Conservation (phyloP, 805 yeast genomes). For the Hanseniaspora nectarophila region DNA sequence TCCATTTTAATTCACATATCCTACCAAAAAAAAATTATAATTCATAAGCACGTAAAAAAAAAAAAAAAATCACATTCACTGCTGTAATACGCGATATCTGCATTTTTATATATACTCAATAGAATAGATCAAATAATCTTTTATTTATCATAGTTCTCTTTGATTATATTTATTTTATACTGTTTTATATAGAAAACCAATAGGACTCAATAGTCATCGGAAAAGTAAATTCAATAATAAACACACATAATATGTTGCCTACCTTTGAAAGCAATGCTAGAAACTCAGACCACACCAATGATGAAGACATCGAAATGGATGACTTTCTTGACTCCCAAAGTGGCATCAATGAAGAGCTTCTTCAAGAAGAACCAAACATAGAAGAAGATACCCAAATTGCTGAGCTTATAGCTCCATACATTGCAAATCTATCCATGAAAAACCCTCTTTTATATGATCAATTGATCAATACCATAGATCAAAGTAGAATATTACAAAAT, state of each 20-base stretch:
- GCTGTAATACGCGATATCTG: too few species aligned
- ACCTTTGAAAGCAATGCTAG: slow-evolving; percentile 1
- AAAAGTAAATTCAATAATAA: background rate
- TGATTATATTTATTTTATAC: too few species aligned
- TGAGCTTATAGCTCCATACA: slow-evolving; percentile 1
- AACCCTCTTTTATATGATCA: slow-evolving; percentile 5
- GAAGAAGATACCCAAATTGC: slow-evolving; percentile 10
- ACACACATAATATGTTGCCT: background rate
- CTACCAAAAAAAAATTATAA: too few species aligned
- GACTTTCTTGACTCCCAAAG: background rate
- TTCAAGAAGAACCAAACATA: background rate
- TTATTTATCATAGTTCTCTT: too few species aligned
- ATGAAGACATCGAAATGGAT: background rate
- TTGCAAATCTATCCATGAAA: slow-evolving; percentile 7
- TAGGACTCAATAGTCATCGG: too few species aligned
- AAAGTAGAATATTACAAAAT: slow-evolving; percentile 4
- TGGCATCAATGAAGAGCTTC: background rate
- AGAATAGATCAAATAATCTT: too few species aligned
- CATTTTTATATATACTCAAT: too few species aligned
- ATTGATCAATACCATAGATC: slow-evolving; percentile 9
- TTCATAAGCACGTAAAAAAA: too few species aligned
- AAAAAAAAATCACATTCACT: too few species aligned
- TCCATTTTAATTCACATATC: too few species aligned
- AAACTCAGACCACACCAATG: background rate
- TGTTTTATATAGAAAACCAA: too few species aligned